Evolutionary conservation across 306 rosid species (phyloP).

Genomic region (Potentilla sterilis): DNA sequence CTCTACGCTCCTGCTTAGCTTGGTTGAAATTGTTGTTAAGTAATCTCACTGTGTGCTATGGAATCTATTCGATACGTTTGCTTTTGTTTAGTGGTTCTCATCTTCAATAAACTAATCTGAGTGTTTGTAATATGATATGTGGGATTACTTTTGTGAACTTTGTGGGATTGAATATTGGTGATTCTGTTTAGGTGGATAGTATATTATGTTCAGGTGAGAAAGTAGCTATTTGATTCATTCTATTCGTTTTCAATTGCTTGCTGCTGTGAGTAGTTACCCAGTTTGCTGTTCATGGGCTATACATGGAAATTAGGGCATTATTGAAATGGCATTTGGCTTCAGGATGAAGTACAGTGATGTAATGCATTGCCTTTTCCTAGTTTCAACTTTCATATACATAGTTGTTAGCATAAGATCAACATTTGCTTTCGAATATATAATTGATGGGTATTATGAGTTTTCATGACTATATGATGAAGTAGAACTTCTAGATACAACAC

Average conservation of each 20-base stretch:
- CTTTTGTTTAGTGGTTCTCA: background rate
- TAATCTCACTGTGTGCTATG: background rate
- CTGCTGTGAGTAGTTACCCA: background rate
- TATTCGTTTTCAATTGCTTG: background rate
- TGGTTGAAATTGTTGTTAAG: background rate
- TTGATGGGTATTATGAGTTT: background rate
- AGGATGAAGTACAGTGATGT: background rate
- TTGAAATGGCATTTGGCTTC: background rate
- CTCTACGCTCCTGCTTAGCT: conserved; percentile 40
- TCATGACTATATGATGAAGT: background rate
- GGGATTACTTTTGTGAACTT: background rate
- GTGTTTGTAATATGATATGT: background rate
- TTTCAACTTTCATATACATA: too few species aligned
- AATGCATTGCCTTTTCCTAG: background rate
- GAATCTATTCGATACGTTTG: background rate
- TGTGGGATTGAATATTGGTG: background rate
- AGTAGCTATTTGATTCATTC: background rate
- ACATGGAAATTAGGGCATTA: background rate
- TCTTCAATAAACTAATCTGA: background rate
- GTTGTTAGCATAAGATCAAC: background rate
- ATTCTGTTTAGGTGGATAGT: background rate
- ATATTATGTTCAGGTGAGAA: background rate
- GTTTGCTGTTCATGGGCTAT: background rate
- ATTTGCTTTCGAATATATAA: background rate
- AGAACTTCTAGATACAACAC: background rate